Percentiles rank a stretch among this genome's conserved stretches.
Evolutionary conservation across 805 yeast species (phyloP).

Genomic region (Helenozyma baotianmanensis): DNA sequence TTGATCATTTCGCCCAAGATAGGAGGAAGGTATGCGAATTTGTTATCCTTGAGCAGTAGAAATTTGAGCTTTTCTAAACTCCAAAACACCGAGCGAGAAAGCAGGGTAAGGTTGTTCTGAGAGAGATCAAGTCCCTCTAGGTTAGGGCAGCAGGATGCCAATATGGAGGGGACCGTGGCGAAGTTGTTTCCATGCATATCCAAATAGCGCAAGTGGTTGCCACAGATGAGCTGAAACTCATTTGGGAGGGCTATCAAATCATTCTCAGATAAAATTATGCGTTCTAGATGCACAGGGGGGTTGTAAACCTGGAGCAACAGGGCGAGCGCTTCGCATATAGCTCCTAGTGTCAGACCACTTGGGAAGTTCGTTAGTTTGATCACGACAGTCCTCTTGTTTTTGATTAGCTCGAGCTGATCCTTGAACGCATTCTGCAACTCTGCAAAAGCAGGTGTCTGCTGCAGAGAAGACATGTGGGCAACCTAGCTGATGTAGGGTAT

Average conservation of each 20-base stretch:
- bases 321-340: constrained; percentile 9
- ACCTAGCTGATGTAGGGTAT: too few relatives aligned
- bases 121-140: constrained; percentile 68
- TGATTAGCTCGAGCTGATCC: constrained; percentile 10
- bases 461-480: constrained; percentile 1
- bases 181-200: constrained; percentile 64
- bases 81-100: constrained; percentile 43
- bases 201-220: constrained; percentile 36
- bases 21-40: constrained; percentile 51
- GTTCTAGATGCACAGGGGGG: constrained; percentile 10
- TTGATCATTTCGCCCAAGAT: constrained; percentile 46
- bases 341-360: constrained; percentile 6
- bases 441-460: neutral
- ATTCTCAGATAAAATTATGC: constrained; percentile 8
- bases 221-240: constrained; percentile 9
- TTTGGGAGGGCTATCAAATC: constrained; percentile 7
- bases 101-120: constrained; percentile 43
- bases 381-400: constrained; percentile 9
- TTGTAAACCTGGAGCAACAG: constrained; percentile 4
- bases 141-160: constrained; percentile 28
- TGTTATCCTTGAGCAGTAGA: constrained; percentile 58
- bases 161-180: constrained; percentile 45
- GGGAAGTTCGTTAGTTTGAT: constrained; percentile 11
- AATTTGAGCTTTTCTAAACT: constrained; percentile 46
- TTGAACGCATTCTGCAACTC: constrained; percentile 2